Base-by-base conservation (phyloP, 495 filamentous ascomycete species). In the Aspergillus bertholletiae region DNA sequence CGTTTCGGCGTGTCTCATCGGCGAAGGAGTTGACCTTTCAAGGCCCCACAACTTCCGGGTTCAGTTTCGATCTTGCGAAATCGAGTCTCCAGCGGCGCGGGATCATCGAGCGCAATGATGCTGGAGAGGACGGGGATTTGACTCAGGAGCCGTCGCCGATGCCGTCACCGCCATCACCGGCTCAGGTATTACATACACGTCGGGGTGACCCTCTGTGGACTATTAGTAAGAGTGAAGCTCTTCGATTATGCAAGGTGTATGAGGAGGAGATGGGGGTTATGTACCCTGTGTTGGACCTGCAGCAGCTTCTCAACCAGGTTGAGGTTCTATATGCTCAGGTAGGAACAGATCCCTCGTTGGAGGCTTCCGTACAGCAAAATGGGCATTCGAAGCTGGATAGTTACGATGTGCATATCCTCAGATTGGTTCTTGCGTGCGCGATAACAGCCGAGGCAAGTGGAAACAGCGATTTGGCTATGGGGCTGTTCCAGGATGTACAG, bases 251-350 rank as follows among this genome's bases (percentile, higher is more conserved):
- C 59, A 68, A 76, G 3, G 78, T 92, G 2, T 90, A 90, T 58
- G 85, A 92, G 51, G 89, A 95, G 63, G 91, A 94, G 66, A 85
- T 94, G 69, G 88, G 88, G 2, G 77, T 89, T 48, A 94, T 94
- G 90, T 96, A 94, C 65, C 90, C 90, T 0, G 80, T 94, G 5
- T 59, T 92, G 23, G 76, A 87, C 51, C 82, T 92, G 27, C 74
- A 86, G 18, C 69, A 76, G 52, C 69, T 89, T 5, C 74, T 88
- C 43, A 68, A 70, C 6, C 83, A 92, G 61, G 83, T 85, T 1
- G 71, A 79, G 8, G 69, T 71, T 27, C 63, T 94, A 7, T 85
- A 84, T 59, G 64, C 66, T 1, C 86, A 81, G 62, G 80, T 80
- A 59, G 80, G 83, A 43, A 71, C 76, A 6, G 54, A 26, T 2